Evolutionary conservation across 345 rosid genomes (phyloP).

Genomic region (Melaleuca quinquenervia): DNA sequence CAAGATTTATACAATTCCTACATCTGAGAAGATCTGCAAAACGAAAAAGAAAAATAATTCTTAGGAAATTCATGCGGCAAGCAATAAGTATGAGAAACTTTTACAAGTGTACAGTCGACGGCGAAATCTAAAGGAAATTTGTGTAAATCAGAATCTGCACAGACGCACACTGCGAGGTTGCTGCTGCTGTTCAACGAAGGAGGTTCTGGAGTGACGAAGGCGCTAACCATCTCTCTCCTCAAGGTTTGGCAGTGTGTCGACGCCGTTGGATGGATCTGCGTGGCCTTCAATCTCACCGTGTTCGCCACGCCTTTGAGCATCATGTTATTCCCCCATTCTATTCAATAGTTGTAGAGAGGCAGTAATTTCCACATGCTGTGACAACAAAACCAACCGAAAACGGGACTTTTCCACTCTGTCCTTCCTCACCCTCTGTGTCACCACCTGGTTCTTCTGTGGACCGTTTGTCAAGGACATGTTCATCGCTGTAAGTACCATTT

Average conservation of each 20-base stretch:
- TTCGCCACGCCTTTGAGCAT: conserved; percentile 75
- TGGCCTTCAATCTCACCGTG: conserved; percentile 47
- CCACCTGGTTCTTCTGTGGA: conserved; percentile 87
- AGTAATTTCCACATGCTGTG: background rate
- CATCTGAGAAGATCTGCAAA: background rate
- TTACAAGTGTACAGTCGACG: background rate
- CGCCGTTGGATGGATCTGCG: conserved; percentile 71
- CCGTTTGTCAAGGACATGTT: conserved; percentile 46
- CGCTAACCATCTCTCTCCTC: conserved; percentile 21
- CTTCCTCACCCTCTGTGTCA: conserved; percentile 57
- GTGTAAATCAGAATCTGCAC: background rate
- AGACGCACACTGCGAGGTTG: conserved; percentile 43
- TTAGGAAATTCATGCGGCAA: background rate
- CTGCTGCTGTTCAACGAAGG: conserved; percentile 44
- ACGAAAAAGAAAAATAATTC: background rate
- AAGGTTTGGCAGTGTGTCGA: conserved; percentile 25
- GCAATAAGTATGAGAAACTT: background rate
- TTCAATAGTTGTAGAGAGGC: background rate
- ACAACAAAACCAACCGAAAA: background rate
- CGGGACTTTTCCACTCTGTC: conserved; percentile 21
- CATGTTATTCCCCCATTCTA: conserved; percentile 27
- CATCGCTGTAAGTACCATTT: conserved; percentile 50
- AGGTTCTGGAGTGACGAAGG: conserved; percentile 36
- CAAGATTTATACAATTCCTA: background rate
- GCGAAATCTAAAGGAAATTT: background rate